Base-by-base conservation (phyloP, 164 flowering plant species). In the Tinospora cordifolia region DNA sequence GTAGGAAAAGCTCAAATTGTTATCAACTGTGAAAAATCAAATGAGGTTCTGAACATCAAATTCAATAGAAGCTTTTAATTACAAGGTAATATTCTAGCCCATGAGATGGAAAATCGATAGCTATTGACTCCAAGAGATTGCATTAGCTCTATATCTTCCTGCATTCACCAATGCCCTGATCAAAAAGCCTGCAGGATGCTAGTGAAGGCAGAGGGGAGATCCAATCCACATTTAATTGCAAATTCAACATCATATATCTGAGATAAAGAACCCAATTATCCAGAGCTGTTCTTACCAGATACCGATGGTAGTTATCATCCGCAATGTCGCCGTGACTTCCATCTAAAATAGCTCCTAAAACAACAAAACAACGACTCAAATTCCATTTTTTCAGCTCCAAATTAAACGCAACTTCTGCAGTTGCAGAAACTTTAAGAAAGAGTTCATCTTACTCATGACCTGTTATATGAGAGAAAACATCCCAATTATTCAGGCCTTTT, bases 101-200 rank as follows among this genome's bases (percentile, higher is more conserved):
- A 91, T 38, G 94, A 87, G 21, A 89, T 83, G 2, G 97, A 90
- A 77, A 91, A 86, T 1, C 91, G 81, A 65, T 84, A 85, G 75
- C 85, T 75, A 27, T 85, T 86, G 65, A 84, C 84, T 60, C 90
- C 92, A 27, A 89, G 71, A 38, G 76, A 73, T 25, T 76, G 72
- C 94, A 90, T 87, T 26, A 91, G 78, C 44, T 83, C 85, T 51
- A 87, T 66, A 70, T 89, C 91, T 40, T 89, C 88, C 91, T 87
- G 87, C 74, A 63, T 69, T 30, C n/a, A 39, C 67, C 4, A 22
- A 51, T n/a, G 10, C 22, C 66, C 46, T n/a, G n/a, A n/a, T n/a
- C n/a, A n/a, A n/a, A n/a, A n/a, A n/a, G n/a, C n/a, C n/a, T n/a
- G n/a, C n/a, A n/a, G n/a, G n/a, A n/a, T n/a, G n/a, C n/a, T n/a